phyloP scores from a whole-genome alignment of 78 protist genomes.

The Speleostelium caveatum region DNA sequence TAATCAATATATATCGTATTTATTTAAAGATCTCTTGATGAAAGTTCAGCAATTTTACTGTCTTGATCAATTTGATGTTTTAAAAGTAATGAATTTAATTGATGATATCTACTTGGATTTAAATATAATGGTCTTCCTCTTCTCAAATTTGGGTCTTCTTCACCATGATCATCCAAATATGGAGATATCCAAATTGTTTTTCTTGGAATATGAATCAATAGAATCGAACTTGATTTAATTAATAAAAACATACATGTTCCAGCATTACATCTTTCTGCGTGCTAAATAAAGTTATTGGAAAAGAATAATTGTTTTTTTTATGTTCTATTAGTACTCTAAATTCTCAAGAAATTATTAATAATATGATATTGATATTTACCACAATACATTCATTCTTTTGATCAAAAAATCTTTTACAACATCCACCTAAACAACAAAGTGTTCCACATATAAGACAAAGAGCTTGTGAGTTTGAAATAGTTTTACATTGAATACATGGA shows the following conservation, averaged over 20 bases:
- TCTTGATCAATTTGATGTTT: conserved; percentile 82
- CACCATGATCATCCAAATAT: conserved; percentile 81
- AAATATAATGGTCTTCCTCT: conserved; percentile 75
- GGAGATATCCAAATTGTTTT: conserved; percentile 75
- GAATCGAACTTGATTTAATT: conserved; percentile 50
- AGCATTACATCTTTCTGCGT: conserved; percentile 71
- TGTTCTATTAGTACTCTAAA: no score
- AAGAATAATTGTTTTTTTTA: neutral
- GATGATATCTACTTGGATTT: conserved; percentile 58
- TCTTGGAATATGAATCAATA: conserved; percentile 66
- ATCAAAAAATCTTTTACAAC: conserved; percentile 75
- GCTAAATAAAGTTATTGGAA: no score
- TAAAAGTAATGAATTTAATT: conserved; percentile 46
- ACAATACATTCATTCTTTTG: conserved; percentile 77
- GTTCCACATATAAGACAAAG: conserved; percentile 76
- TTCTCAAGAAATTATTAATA: no score
- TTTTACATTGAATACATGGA: conserved; percentile 72
- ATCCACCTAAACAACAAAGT: conserved; percentile 70
- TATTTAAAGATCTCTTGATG: conserved; percentile 38
- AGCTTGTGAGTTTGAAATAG: conserved; percentile 66
- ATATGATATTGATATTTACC: no score
- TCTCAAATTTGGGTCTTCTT: conserved; percentile 72
- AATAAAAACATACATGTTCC: conserved; percentile 66
- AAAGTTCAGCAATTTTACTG: conserved; percentile 51
- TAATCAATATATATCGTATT: no score